Evolutionary conservation across 768 basidiomycete genomes (phyloP), one percentile per base, ranked within the genome.

Genomic region (Xanthoconium purpureum): DNA sequence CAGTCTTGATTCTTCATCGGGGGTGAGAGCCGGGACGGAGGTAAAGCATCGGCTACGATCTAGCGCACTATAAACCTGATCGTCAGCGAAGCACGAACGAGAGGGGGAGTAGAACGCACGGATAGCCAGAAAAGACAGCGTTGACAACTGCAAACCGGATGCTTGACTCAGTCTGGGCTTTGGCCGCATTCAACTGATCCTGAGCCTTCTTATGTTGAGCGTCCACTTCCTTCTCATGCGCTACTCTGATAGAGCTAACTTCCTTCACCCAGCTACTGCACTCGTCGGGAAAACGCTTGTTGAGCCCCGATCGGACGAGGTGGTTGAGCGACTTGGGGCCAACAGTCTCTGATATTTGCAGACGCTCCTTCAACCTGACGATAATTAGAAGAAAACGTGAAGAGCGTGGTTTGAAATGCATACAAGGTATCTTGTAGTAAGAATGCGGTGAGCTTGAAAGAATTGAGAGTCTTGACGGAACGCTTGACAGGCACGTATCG

Each of bases 221-320:
- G 12, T 38, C 45, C 32, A 47, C 18, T 8, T 52, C 50, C 11
- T 58, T 56, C 29, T 8, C 38, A 15, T 0, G 24, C 0, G 51
- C 37, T 6, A 3, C 32, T 38, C 17, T 54, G 12, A 70, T 57
- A 14, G 52, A 15, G 3, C 28, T 47, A 3, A 70, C 43, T n/a
- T 61, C 52, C 38, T 55, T 58, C 28, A 39, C 28, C 72, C 72
- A 76, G 3, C 64, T 58, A 6, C 43, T 32, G 37, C 67, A 65
- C 10, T 61, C 61, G 0, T 52, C 49, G 13, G 67, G 64, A 33
- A 63, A 74, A 47, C 74, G 71, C 20, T 62, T 63, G n/a, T 30
- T 28, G 10, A 77, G 68, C 0, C 74, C 77, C 20, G 66, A 37
- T 13, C 63, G 60, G 15, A 71, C 32, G 8, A 78, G 64, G 18